Conservation (phyloP, 2,329 filamentous ascomycete species). For the Fusarium setosum region DNA sequence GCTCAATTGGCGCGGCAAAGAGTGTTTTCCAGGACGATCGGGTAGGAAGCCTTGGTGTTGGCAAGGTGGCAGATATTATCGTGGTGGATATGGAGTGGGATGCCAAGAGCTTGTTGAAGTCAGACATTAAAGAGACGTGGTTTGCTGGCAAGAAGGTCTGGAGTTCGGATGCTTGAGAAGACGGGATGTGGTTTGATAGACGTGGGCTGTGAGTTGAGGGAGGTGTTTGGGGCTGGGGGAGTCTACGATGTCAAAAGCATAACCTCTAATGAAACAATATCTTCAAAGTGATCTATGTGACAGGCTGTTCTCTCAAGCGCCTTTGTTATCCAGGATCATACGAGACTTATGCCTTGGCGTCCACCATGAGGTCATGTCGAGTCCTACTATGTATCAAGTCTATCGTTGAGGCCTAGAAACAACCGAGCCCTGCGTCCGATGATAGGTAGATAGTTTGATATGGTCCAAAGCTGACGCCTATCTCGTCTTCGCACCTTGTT, state of each 20-base stretch:
- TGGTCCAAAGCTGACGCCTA: constrained; percentile 20
- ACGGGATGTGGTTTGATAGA: not conserved
- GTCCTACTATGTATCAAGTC: no score
- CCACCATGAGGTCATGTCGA: no score
- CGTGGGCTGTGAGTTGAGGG: not conserved
- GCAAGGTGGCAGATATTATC: constrained; percentile 66
- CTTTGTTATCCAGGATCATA: no score
- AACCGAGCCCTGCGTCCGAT: no score
- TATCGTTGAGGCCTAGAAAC: no score
- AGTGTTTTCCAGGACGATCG: constrained; percentile 62
- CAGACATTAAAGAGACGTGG: constrained; percentile 64
- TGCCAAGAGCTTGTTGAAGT: constrained; percentile 56
- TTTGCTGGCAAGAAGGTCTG: constrained; percentile 58
- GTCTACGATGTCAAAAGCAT: not conserved
- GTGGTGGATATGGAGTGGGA: constrained; percentile 60
- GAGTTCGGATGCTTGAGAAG: constrained; percentile 12
- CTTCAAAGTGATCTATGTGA: no score
- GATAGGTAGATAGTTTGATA: not conserved
- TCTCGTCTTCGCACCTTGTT: constrained; percentile 31
- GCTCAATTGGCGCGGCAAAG: constrained; percentile 62
- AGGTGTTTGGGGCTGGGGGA: constrained; percentile 14
- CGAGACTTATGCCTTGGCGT: no score
- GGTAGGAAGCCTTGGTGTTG: constrained; percentile 61
- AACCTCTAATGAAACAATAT: no score
- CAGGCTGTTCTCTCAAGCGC: no score